These are phyloP conservation scores for Eragrostis tef DNA, from an alignment of 202 grass and related monocot genomes.

Conservation along the genomic window DNA sequence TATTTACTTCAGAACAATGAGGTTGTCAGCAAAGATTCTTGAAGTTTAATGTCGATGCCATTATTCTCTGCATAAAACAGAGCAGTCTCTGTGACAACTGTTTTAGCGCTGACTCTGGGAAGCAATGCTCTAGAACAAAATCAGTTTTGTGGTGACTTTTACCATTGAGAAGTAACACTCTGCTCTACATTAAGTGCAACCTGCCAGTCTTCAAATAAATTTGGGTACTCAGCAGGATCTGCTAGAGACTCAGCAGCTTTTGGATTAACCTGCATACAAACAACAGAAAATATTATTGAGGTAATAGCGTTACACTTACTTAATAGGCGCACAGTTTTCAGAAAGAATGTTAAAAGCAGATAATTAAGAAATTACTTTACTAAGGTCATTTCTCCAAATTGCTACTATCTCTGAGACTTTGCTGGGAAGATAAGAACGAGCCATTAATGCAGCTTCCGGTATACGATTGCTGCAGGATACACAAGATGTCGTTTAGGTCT, in stretches of 20 bases:
- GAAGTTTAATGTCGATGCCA: slow-evolving; percentile 13
- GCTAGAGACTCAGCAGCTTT: slow-evolving; percentile 98
- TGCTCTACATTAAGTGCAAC: slow-evolving; percentile 81
- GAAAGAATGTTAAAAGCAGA: slow-evolving; percentile 33
- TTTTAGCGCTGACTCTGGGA: slow-evolving; percentile 44
- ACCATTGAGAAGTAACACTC: slow-evolving; percentile 69
- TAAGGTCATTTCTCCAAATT: slow-evolving; percentile 90
- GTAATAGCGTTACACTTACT: neutral
- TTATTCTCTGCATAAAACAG: neutral
- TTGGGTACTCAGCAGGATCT: slow-evolving; percentile 94
- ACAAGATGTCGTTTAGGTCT: slow-evolving; percentile 36
- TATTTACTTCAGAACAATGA: slow-evolving; percentile 31
- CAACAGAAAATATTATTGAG: slow-evolving; percentile 32
- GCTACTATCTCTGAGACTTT: slow-evolving; percentile 90
- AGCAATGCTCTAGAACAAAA: slow-evolving; percentile 22
- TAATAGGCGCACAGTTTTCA: neutral
- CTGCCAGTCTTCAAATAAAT: slow-evolving; percentile 96
- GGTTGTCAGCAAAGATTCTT: neutral
- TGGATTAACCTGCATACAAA: slow-evolving; percentile 73
- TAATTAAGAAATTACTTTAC: slow-evolving; percentile 69
- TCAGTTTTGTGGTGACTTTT: slow-evolving; percentile 25
- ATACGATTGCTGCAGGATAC: slow-evolving; percentile 79
- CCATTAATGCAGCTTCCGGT: slow-evolving; percentile 97
- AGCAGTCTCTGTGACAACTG: slow-evolving; percentile 15
- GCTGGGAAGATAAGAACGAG: slow-evolving; percentile 94